Evolutionary conservation across 106 monocot species (phyloP), one percentile per base, ranked within the genome.

Genomic region (Phalaenopsis aphrodite): DNA sequence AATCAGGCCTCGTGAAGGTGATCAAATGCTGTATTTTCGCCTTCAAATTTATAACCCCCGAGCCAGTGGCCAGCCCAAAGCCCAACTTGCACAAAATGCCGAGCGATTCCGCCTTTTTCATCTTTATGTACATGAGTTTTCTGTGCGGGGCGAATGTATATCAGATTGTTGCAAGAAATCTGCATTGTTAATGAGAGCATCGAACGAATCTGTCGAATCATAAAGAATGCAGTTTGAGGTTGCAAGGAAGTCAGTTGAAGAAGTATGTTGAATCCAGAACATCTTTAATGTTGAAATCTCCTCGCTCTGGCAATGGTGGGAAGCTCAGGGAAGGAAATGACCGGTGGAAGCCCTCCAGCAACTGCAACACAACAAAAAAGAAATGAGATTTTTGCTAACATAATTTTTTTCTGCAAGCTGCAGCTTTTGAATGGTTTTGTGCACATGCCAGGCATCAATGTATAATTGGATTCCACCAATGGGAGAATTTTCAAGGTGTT

Each of bases 221-320:
- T 18, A 76, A 49, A 76, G 24, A 76, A 76, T 76, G 21, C 12
- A 41, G 30, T 52, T 52, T 24, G 36, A 8, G 16, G 49, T 7
- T 8, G 36, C 9, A 23, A 8, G 55, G 41, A 24, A 39, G 37
- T 89, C 74, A 95, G 85, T 95, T 95, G 93, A 95, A 95, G 85
- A 95, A 95, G 80, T 95, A 95, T 43, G 88, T 79, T 15, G 95
- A 91, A 11, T 84, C 73, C 52, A 95, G 72, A 64, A 95, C 95
- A 52, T 95, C 89, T 79, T 84, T 91, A 15, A 95, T 69, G 73
- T 91, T 74, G 45, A 91, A 95, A 73, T 93, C 87, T 74, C 93
- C 93, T 37, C 95, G 81, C 79, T 91, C 93, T 9, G 95, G 95
- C 82, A 95, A 79, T 42, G 89, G 81, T 17, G 93, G 95, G 79